A percentile compares a stretch with the other conserved stretches of the same genome.
Conservation (phyloP, 176 grass and related monocot species). For the Musa troglodytarum region DNA sequence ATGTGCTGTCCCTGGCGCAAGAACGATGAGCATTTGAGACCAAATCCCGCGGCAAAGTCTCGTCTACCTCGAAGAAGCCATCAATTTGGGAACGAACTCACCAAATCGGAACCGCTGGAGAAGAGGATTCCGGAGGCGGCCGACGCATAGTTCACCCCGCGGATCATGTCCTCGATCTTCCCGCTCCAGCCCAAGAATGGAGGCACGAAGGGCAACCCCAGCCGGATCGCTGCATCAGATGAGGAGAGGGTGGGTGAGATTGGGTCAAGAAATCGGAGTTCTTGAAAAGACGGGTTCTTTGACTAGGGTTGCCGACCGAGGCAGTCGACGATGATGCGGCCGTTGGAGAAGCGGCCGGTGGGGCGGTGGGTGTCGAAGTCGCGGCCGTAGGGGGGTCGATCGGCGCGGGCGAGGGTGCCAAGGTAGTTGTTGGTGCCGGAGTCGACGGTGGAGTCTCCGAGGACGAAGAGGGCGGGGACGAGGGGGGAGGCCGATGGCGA, state of each 20-base stretch:
- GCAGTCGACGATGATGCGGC: conserved; percentile 76
- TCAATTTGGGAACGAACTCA: not conserved
- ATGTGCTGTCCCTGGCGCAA: conserved; percentile 53
- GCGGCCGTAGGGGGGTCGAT: conserved; percentile 50
- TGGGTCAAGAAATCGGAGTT: not conserved
- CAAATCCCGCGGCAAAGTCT: not conserved
- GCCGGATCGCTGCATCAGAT: conserved; percentile 35
- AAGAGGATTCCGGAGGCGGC: conserved; percentile 56
- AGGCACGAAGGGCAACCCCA: conserved; percentile 61
- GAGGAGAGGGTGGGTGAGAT: not conserved
- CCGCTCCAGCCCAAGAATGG: conserved; percentile 52
- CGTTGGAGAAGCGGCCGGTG: conserved; percentile 80
- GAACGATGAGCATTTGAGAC: not conserved
- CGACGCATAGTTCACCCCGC: conserved; percentile 34
- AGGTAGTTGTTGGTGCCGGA: conserved; percentile 88
- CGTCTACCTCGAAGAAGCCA: not conserved
- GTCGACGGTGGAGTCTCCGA: conserved; percentile 76
- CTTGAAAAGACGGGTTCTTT: not conserved
- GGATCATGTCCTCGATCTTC: conserved; percentile 31
- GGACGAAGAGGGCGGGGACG: conserved; percentile 57
- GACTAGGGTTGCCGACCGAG: conserved; percentile 23
- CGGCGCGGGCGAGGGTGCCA: conserved; percentile 55
- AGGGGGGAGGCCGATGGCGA: conserved; percentile 14
- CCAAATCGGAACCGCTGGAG: conserved; percentile 66
- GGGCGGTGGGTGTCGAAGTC: conserved; percentile 69